Evolutionary conservation across 768 basidiomycete genomes (phyloP).

Genomic region (Amanita pallidorosea): DNA sequence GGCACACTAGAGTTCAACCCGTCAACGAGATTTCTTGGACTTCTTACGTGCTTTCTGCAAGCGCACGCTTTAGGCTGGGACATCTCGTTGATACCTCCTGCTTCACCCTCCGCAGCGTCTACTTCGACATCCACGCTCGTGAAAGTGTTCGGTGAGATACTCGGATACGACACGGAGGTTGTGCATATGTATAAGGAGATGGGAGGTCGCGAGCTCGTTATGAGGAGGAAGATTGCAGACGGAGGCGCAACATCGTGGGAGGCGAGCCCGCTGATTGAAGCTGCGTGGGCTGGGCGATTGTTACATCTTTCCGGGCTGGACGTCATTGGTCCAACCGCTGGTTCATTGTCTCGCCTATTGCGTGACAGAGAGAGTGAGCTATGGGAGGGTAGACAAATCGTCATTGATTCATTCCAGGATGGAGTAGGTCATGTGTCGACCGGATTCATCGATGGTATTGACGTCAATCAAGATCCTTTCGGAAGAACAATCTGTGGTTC

Average conservation of each 20-base stretch:
- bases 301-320: constrained; percentile 53
- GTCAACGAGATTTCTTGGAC: constrained; percentile 40
- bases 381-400: constrained; percentile 54
- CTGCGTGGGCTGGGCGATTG: constrained; percentile 44
- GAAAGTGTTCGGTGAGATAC: constrained; percentile 38
- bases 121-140: constrained; percentile 50
- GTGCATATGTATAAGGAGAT: constrained; percentile 62
- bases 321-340: constrained; percentile 56
- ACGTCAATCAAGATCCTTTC: constrained; percentile 13
- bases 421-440: constrained; percentile 23
- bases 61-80: constrained; percentile 59
- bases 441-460: neutral
- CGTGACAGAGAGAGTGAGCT: constrained; percentile 57
- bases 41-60: constrained; percentile 49
- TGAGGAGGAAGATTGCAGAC: constrained; percentile 47
- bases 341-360: constrained; percentile 44
- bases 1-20: constrained; percentile 30
- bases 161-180: constrained; percentile 51
- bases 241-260: constrained; percentile 51
- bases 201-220: constrained; percentile 53
- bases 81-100: constrained; percentile 51
- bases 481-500: constrained; percentile 36
- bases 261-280: constrained; percentile 49
- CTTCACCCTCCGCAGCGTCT: constrained; percentile 48
- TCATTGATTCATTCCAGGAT: constrained; percentile 31